Evolutionary conservation across 2,329 filamentous ascomycete genomes (phyloP).

Genomic region (Cladobotryum protrusum): DNA sequence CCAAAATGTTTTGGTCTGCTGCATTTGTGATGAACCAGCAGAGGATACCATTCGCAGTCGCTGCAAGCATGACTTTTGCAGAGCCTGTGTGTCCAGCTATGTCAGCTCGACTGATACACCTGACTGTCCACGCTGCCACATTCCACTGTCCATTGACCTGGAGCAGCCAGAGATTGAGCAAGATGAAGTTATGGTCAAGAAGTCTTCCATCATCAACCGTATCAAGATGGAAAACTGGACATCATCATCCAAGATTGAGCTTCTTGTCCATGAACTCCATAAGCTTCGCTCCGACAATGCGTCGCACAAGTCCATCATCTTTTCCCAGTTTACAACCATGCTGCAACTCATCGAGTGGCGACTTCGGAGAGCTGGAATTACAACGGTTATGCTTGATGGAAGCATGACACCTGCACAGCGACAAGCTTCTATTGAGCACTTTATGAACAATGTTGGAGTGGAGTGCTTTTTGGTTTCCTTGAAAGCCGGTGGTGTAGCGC

Average conservation of each 20-base stretch:
- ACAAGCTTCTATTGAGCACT: slow-evolving; percentile 89
- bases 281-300: slow-evolving; percentile 86
- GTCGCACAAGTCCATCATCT: slow-evolving; percentile 94
- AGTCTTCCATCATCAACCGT: slow-evolving; percentile 94
- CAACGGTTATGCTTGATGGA: slow-evolving; percentile 95
- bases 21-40: slow-evolving; percentile 92
- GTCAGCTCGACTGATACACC: slow-evolving; percentile 69
- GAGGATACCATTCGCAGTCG: slow-evolving; percentile 90
- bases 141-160: slow-evolving; percentile 80
- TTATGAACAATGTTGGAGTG: slow-evolving; percentile 91
- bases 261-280: slow-evolving; percentile 90
- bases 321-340: slow-evolving; percentile 97
- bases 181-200: slow-evolving; percentile 79
- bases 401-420: slow-evolving; percentile 94
- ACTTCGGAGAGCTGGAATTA: slow-evolving; percentile 91
- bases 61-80: slow-evolving; percentile 73
- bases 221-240: slow-evolving; percentile 99
- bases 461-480: slow-evolving; percentile 95
- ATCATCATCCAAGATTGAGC: slow-evolving; percentile 95
- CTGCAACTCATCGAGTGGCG: slow-evolving; percentile 96
- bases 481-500: slow-evolving; percentile 90
- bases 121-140: slow-evolving; percentile 88
- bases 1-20: slow-evolving; percentile 85
- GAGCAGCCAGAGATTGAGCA: slow-evolving; percentile 95
- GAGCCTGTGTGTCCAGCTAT: slow-evolving; percentile 42